Percentiles rank a stretch among this genome's conserved stretches.
These are phyloP conservation scores for Phaeolepiota aurea DNA, from an alignment of 768 basidiomycete genomes.

Conservation along the genomic window DNA sequence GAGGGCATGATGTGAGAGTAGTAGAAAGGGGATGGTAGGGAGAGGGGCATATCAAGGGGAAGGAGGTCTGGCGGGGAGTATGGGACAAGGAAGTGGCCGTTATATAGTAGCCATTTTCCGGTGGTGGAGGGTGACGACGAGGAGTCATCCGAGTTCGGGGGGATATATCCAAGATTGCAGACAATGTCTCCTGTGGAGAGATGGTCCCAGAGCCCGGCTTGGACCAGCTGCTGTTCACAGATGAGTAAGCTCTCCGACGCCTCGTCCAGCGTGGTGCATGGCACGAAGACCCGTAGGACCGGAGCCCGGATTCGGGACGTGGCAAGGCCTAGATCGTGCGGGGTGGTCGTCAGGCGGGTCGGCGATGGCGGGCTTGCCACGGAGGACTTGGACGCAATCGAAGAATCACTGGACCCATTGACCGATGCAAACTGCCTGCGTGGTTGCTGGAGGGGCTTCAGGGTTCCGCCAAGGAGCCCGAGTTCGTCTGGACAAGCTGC, in stretches of 20 bases:
- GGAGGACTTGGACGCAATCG: constrained; percentile 17
- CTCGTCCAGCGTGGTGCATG: constrained; percentile 48
- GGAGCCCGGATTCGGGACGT: constrained; percentile 61
- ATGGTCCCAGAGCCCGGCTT: constrained; percentile 62
- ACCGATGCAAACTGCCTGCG: constrained; percentile 33
- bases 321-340: constrained; percentile 58
- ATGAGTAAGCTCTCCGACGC: constrained; percentile 32
- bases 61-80: constrained; percentile 51
- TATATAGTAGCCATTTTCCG: constrained; percentile 66
- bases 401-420: constrained; percentile 40
- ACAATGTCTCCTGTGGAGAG: constrained; percentile 74
- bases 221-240: constrained; percentile 65
- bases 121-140: constrained; percentile 9
- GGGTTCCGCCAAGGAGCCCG: neutral
- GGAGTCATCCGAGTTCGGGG: constrained; percentile 26
- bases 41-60: constrained; percentile 47
- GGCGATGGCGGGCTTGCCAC: constrained; percentile 1
- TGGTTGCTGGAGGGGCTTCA: constrained; percentile 21
- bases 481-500: constrained; percentile 4
- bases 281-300: constrained; percentile 66
- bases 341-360: constrained; percentile 10
- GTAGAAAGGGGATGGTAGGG: constrained; percentile 70
- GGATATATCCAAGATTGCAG: constrained; percentile 76
- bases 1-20: constrained; percentile 56
- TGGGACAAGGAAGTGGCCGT: constrained; percentile 53